phyloP scores from a whole-genome alignment of 805 yeast genomes.

The Candida alai region DNA sequence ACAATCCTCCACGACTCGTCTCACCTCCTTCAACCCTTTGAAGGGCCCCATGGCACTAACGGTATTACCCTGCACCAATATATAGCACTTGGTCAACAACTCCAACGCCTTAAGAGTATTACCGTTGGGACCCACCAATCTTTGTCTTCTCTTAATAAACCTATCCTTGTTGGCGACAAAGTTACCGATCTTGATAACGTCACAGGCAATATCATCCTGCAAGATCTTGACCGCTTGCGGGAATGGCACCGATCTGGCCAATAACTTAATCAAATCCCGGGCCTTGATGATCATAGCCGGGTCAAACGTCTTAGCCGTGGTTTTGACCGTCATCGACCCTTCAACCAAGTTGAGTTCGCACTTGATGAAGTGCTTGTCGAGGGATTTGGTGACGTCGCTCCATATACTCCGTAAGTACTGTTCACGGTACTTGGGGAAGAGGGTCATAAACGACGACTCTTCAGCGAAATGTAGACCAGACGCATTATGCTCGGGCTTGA shows the following conservation, averaged over 20 bases:
- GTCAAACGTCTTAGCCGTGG: conserved; percentile 92
- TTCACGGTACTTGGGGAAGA: conserved; percentile 96
- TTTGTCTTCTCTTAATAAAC: conserved; percentile 91
- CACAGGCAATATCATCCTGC: conserved; percentile 92
- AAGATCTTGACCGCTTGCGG: conserved; percentile 93
- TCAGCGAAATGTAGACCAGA: conserved; percentile 90
- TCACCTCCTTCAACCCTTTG: conserved; percentile 85
- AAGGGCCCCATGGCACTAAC: conserved; percentile 96
- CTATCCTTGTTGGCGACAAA: conserved; percentile 87
- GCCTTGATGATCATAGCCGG: conserved; percentile 93
- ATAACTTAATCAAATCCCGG: conserved; percentile 85
- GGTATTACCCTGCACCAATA: conserved; percentile 95
- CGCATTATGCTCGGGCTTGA: conserved; percentile 83
- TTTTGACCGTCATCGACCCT: conserved; percentile 95
- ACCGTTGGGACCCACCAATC: conserved; percentile 95
- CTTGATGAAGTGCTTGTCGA: conserved; percentile 71
- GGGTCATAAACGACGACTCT: conserved; percentile 90
- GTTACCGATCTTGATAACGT: conserved; percentile 91
- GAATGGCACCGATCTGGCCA: conserved; percentile 94
- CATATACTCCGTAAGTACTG: conserved; percentile 82
- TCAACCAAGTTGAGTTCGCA: conserved; percentile 88
- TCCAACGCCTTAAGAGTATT: conserved; percentile 95
- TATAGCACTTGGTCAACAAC: conserved; percentile 90
- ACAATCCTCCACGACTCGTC: conserved; percentile 96
- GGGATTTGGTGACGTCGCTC: conserved; percentile 85